Conservation (phyloP, 257 asterid genomes). For the Solanum dulcamara region DNA sequence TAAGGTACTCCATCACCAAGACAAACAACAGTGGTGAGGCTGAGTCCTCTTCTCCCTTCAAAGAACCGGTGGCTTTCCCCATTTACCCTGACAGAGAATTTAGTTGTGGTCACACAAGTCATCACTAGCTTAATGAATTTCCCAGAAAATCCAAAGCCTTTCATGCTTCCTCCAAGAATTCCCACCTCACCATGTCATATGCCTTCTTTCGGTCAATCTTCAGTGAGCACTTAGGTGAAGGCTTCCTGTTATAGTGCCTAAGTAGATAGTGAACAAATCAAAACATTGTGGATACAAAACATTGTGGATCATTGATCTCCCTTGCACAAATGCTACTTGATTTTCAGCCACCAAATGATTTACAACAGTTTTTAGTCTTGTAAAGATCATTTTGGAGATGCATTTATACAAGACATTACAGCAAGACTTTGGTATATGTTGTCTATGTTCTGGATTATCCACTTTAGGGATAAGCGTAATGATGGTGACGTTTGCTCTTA, state of each 20-base stretch:
- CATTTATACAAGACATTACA: neutral
- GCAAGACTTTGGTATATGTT: neutral
- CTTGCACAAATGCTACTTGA: neutral
- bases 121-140: neutral
- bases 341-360: neutral
- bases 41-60: neutral
- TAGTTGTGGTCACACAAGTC: neutral
- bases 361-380: neutral
- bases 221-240: neutral
- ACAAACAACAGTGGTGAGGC: neutral
- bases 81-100: neutral
- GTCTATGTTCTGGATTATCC: neutral
- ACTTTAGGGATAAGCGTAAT: neutral
- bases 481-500: neutral
- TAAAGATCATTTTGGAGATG: neutral
- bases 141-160: neutral
- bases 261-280: neutral
- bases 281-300: neutral
- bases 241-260: neutral
- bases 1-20: neutral
- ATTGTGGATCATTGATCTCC: neutral
- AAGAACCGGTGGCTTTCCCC: neutral
- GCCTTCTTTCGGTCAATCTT: neutral
- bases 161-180: neutral
- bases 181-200: neutral